These are phyloP conservation scores for Phaeosphaeriaceae sp. DNA, from an alignment of 2,329 filamentous ascomycete genomes.

Conservation along the genomic window DNA sequence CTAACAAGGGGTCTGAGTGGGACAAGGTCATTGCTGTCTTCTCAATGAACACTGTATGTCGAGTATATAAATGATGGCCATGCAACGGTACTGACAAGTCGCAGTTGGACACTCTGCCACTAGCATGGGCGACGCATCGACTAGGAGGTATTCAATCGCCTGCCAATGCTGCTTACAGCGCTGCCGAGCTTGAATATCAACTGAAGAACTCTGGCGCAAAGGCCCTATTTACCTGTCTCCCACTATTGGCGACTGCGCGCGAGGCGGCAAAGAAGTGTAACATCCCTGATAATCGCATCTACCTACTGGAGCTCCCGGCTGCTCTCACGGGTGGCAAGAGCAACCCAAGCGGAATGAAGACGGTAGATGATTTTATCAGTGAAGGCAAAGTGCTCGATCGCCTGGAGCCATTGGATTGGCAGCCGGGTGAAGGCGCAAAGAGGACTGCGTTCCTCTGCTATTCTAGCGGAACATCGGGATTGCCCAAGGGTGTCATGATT, in stretches of 20 bases:
- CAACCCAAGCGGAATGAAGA: slow-evolving; percentile 61
- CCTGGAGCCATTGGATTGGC: slow-evolving; percentile 65
- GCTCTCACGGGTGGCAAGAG: slow-evolving; percentile 57
- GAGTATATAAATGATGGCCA: not conserved
- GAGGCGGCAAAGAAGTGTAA: slow-evolving; percentile 68
- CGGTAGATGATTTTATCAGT: slow-evolving; percentile 69
- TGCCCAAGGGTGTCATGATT: slow-evolving; percentile 86
- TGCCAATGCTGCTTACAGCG: slow-evolving; percentile 76
- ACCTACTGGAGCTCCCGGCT: slow-evolving; percentile 72
- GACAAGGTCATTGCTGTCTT: slow-evolving; percentile 81
- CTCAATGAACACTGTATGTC: slow-evolving; percentile 77
- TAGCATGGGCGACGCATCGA: slow-evolving; percentile 76
- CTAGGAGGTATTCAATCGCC: slow-evolving; percentile 76
- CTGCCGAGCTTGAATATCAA: slow-evolving; percentile 73
- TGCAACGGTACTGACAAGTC: slow-evolving; percentile 19
- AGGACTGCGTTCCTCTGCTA: slow-evolving; percentile 80
- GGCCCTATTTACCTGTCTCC: slow-evolving; percentile 73
- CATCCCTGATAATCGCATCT: slow-evolving; percentile 69
- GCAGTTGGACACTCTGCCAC: slow-evolving; percentile 75
- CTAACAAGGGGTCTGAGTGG: slow-evolving; percentile 76
- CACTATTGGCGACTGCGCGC: slow-evolving; percentile 68
- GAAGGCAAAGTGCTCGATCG: slow-evolving; percentile 63
- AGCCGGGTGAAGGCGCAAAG: slow-evolving; percentile 68
- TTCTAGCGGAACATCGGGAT: slow-evolving; percentile 78
- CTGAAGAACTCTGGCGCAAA: slow-evolving; percentile 72